phyloP scores from a whole-genome alignment of 495 filamentous ascomycete genomes.

The Parachaetomium inaequale region DNA sequence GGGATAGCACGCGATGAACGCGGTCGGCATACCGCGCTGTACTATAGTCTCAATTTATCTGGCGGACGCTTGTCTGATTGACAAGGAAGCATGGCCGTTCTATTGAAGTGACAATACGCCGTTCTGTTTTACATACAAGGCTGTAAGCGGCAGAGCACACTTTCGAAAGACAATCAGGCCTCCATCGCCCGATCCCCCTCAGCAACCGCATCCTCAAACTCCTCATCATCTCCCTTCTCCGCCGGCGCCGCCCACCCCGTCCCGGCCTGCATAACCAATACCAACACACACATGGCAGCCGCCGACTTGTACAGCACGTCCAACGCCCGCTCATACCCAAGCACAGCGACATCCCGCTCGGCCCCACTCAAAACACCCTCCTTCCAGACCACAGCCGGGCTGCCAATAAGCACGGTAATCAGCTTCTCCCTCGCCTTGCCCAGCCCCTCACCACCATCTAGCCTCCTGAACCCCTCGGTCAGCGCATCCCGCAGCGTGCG shows the following conservation, averaged over 20 bases:
- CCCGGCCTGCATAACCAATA: conserved; percentile 59
- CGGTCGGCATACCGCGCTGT: conserved; percentile 22
- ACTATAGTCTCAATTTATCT: conserved; percentile 18
- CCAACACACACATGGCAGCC: conserved; percentile 50
- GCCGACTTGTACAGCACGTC: conserved; percentile 56
- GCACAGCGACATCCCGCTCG: conserved; percentile 59
- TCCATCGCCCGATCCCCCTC: conserved; percentile 31
- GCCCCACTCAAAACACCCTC: conserved; percentile 41
- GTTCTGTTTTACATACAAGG: no score
- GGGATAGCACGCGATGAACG: conserved; percentile 18
- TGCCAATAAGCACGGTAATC: conserved; percentile 61
- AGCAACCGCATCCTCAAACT: conserved; percentile 26
- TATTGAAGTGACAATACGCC: no score
- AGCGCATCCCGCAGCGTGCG: conserved; percentile 56
- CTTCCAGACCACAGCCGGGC: conserved; percentile 58
- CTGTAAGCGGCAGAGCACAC: neutral
- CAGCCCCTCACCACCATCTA: conserved; percentile 32
- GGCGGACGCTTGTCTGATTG: no score
- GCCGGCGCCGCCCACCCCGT: conserved; percentile 58
- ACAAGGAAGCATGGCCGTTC: no score
- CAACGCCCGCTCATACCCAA: conserved; percentile 59
- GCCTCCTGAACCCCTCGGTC: conserved; percentile 49
- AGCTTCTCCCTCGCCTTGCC: conserved; percentile 51
- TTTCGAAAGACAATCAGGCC: conserved; percentile 10
- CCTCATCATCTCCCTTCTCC: conserved; percentile 30